These are phyloP conservation scores for Fusarium agapanthi DNA, from an alignment of 2,329 filamentous ascomycete species.

Conservation along the genomic window DNA sequence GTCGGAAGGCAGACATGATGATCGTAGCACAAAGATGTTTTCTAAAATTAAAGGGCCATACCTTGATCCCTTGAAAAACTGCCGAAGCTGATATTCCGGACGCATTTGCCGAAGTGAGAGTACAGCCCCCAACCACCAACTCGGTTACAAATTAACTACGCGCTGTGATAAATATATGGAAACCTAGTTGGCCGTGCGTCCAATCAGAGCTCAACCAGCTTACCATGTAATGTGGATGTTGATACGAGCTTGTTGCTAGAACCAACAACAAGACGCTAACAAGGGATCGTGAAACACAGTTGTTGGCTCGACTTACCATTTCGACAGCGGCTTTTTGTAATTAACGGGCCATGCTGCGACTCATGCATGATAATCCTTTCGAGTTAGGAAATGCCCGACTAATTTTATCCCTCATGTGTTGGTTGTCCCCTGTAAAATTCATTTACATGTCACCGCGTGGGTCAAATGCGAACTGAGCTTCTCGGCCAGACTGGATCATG, in stretches of 20 bases:
- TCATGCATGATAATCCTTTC: not conserved
- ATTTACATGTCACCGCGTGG: not conserved
- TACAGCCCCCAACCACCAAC: not conserved
- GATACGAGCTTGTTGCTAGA: not conserved
- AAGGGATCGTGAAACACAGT: not conserved
- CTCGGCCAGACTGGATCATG: not conserved
- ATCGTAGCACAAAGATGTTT: fast-evolving
- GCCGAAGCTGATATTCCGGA: not conserved
- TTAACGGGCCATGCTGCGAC: not conserved
- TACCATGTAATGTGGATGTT: not conserved
- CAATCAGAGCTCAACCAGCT: not conserved
- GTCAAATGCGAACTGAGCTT: not conserved
- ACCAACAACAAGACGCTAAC: not conserved
- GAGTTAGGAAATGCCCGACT: not conserved
- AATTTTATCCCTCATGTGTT: not conserved
- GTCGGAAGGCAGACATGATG: not conserved
- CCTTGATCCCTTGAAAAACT: fast-evolving
- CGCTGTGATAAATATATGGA: not conserved
- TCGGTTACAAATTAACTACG: no score
- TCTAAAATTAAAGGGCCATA: not conserved
- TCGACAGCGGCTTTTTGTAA: not conserved
- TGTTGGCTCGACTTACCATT: not conserved
- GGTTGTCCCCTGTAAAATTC: not conserved
- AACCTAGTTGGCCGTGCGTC: fast-evolving
- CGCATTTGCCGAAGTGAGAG: fast-evolving